Conservation (phyloP, 352 stramenopile genomes). For the Phytophthora cajani region DNA sequence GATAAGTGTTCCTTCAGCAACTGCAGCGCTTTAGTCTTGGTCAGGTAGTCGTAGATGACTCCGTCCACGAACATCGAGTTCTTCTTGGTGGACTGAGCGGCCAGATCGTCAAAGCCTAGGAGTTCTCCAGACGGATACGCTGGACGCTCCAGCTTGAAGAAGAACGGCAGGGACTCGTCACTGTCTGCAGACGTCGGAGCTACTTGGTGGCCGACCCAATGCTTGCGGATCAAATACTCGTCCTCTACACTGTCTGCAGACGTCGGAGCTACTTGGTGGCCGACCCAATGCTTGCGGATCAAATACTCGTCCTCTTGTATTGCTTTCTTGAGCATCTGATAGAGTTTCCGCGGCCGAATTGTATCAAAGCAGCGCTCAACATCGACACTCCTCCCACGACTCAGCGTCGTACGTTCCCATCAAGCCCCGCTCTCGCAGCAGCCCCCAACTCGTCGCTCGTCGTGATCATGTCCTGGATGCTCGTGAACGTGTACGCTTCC, state of each 20-base stretch:
- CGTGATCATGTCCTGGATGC: conserved; percentile 34
- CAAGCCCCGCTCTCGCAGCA: too few species aligned
- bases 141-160: conserved; percentile 69
- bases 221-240: conserved; percentile 77
- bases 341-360: conserved; percentile 70
- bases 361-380: conserved; percentile 88
- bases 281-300: conserved; percentile 79
- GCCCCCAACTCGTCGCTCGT: too few species aligned
- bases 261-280: conserved; percentile 43
- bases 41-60: conserved; percentile 81
- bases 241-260: conserved; percentile 46
- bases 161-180: conserved; percentile 19
- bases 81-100: conserved; percentile 43
- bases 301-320: conserved; percentile 79
- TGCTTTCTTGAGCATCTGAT: conserved; percentile 68
- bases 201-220: conserved; percentile 71
- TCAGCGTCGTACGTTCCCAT: too few species aligned
- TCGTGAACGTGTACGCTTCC: conserved; percentile 30
- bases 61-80: conserved; percentile 74
- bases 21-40: conserved; percentile 49
- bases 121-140: conserved; percentile 65
- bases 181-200: conserved; percentile 15
- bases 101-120: conserved; percentile 57
- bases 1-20: conserved; percentile 76
- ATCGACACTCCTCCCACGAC: conserved; percentile 71